These are phyloP conservation scores for Artemisia tridentata DNA, from an alignment of 129 eudicot genomes.

Conservation along the genomic window DNA sequence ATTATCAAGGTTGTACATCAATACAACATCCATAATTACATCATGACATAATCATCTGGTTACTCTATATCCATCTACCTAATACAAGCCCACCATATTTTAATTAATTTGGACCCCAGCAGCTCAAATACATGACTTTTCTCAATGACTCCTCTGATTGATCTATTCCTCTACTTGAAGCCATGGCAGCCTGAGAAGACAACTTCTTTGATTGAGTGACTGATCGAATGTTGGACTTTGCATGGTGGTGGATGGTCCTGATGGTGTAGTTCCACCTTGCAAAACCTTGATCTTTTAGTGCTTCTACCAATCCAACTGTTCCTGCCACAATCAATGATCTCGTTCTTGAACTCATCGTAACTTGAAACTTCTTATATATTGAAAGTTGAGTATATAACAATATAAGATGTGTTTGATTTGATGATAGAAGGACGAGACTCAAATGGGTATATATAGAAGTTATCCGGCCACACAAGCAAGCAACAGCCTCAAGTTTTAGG, in stretches of 20 bases:
- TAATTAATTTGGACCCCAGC: constrained; percentile 22
- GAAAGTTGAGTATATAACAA: too few species aligned
- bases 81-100: too few species aligned
- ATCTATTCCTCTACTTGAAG: background rate
- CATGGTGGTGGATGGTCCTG: constrained; percentile 39
- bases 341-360: constrained; percentile 36
- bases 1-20: too few species aligned
- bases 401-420: too few species aligned
- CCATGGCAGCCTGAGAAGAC: constrained; percentile 1
- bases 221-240: constrained; percentile 40
- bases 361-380: too few species aligned
- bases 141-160: background rate
- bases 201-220: constrained; percentile 11
- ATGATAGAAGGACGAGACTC: too few species aligned
- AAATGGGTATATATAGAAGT: too few species aligned
- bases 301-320: constrained; percentile 45
- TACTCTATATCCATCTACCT: too few species aligned
- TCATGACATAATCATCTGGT: too few species aligned
- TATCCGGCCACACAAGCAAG: too few species aligned
- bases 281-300: constrained; percentile 52
- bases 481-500: too few species aligned
- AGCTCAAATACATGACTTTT: constrained; percentile 38
- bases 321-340: constrained; percentile 43
- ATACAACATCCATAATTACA: too few species aligned
- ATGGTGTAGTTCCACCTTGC: constrained; percentile 58